A percentile compares a stretch with the other conserved stretches of the same genome.
Evolutionary conservation across 768 basidiomycete genomes (phyloP).

Genomic region (Lactarius psammicola): DNA sequence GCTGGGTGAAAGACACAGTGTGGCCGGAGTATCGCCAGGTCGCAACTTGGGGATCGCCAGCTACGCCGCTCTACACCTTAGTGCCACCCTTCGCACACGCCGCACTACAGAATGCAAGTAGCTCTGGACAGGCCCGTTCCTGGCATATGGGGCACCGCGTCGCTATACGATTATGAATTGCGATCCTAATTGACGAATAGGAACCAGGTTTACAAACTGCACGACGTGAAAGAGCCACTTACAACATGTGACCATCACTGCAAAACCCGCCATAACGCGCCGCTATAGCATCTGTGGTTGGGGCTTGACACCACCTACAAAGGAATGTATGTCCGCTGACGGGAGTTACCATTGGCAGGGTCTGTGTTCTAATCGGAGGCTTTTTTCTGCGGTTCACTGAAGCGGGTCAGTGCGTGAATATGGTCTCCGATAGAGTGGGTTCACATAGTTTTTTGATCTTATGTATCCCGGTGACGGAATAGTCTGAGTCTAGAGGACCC

Average conservation of each 20-base stretch:
- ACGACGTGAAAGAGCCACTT: not conserved
- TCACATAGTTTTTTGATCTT: not conserved
- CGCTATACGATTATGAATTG: not conserved
- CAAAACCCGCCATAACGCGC: slow-evolving; percentile 8
- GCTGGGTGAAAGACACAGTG: too few relatives aligned
- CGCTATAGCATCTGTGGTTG: not conserved
- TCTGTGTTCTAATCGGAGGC: not conserved
- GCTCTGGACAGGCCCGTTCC: not conserved
- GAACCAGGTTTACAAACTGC: not conserved
- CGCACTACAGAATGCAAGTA: too few relatives aligned
- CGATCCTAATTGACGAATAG: not conserved
- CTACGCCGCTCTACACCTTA: too few relatives aligned
- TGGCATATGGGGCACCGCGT: not conserved
- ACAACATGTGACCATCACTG: not conserved
- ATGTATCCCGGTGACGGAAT: not conserved
- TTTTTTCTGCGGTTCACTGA: not conserved
- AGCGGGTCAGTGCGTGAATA: not conserved
- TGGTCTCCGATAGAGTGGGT: not conserved
- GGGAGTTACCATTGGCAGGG: not conserved
- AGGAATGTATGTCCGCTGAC: not conserved
- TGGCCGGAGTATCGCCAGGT: not conserved
- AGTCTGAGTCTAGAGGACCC: not conserved
- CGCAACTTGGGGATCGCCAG: not conserved
- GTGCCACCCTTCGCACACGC: not conserved
- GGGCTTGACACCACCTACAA: not conserved